Evolutionary conservation across 2,329 filamentous ascomycete species (phyloP), one percentile per base, ranked within the genome.

Genomic region (Colletotrichum sublineola): DNA sequence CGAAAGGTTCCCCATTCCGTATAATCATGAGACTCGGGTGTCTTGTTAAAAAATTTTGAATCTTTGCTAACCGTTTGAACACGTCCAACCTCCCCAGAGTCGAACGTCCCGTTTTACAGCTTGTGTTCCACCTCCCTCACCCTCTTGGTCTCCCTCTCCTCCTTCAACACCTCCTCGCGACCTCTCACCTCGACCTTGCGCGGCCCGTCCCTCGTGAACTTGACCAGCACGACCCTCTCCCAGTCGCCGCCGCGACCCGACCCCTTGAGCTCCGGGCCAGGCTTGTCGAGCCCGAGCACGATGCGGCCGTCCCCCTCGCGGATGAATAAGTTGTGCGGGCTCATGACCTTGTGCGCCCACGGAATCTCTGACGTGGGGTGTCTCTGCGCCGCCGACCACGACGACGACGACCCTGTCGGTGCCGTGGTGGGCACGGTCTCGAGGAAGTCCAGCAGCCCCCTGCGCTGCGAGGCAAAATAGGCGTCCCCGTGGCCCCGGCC

Each of bases 271-370:
- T 92, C 90, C 5, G 81, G 83, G 0, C 89, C 89, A 0, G 90
- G 88, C 75, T 85, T 86, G 64, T 90, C 88, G n/a, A 93, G 77
- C 0, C 82, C 87, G 50, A 92, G 77, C 2, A 92, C 86, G 14
- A 84, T 77, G 63, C 87, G 82, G 14, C 83, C 82, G 68, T 88
- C 87, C 3, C 78, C 77, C 58, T 81, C 80, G 57, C 84, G 80
- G 68, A 86, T 76, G 24, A 87, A 83, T 9, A 90, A 64, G 15
- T 80, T 80, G 3, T 82, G 80, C 4, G 91, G 90, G 74, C 87
- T 87, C 68, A 92, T 92, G n/a, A 88, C 86, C 78, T 91, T 90
- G 6, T 91, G 86, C 0, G 81, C 83, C 89, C 89, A 92, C 0
- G 86, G 78, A n/a, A 89, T 88, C 40, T 70, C 53, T 6, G 84